A percentile compares a stretch with the other conserved stretches of the same genome.
Conservation (phyloP, 2,329 filamentous ascomycete genomes). For the Trichoderma sp. region DNA sequence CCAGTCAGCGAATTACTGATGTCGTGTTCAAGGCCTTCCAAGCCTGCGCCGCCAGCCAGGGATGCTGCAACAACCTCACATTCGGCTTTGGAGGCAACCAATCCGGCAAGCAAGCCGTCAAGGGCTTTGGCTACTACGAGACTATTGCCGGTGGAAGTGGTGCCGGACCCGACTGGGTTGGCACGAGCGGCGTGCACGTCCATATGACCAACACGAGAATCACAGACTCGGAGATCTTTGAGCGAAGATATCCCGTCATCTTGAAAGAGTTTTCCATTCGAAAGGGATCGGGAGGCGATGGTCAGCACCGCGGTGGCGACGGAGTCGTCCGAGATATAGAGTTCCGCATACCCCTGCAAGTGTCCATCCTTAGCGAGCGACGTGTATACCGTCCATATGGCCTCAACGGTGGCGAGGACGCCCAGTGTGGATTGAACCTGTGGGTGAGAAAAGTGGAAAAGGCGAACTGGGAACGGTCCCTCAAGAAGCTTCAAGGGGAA, state of each 20-base stretch:
- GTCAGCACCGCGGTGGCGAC: slow-evolving; percentile 69
- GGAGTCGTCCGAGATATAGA: slow-evolving; percentile 78
- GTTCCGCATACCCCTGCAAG: slow-evolving; percentile 74
- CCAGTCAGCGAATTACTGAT: slow-evolving; percentile 47
- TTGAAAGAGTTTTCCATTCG: slow-evolving; percentile 70
- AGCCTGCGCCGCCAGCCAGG: slow-evolving; percentile 77
- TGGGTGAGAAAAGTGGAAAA: slow-evolving; percentile 78
- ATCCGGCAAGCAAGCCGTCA: slow-evolving; percentile 39
- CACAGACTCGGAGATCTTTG: slow-evolving; percentile 52
- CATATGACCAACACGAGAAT: slow-evolving; percentile 80
- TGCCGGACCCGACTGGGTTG: slow-evolving; percentile 59
- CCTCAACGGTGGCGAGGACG: slow-evolving; percentile 79
- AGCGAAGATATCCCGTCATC: slow-evolving; percentile 66
- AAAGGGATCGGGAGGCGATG: slow-evolving; percentile 62
- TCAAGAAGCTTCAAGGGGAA: slow-evolving; percentile 41
- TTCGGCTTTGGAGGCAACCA: slow-evolving; percentile 67
- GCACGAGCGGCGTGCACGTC: slow-evolving; percentile 47
- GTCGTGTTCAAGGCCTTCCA: slow-evolving; percentile 68
- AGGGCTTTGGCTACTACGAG: slow-evolving; percentile 57
- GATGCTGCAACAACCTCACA: slow-evolving; percentile 81
- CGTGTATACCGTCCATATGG: slow-evolving; percentile 69
- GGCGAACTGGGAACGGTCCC: slow-evolving; percentile 50
- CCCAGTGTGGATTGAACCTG: slow-evolving; percentile 75
- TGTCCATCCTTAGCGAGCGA: slow-evolving; percentile 75
- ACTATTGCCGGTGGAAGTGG: slow-evolving; percentile 67